phyloP scores from a whole-genome alignment of 495 filamentous ascomycete species.

The Lepraria neglecta region DNA sequence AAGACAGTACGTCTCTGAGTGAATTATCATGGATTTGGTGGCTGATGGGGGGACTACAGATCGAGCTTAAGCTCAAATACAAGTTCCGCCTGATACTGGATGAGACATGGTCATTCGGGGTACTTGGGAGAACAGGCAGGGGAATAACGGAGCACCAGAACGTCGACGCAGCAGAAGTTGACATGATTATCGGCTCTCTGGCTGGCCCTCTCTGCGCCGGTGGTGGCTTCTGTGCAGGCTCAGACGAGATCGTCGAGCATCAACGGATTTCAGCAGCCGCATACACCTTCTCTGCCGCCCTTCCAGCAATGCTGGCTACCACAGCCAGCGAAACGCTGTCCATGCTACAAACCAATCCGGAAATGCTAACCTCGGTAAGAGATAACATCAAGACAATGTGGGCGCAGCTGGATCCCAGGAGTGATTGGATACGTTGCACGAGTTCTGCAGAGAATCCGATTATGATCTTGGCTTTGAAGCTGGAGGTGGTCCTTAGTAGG shows the following conservation, averaged over 20 bases:
- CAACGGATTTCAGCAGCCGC: constrained; percentile 84
- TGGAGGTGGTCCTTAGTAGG: constrained; percentile 68
- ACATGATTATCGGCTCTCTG: constrained; percentile 93
- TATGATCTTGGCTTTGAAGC: constrained; percentile 77
- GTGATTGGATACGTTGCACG: constrained; percentile 85
- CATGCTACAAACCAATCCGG: constrained; percentile 75
- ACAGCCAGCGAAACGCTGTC: constrained; percentile 87
- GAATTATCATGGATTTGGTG: neutral
- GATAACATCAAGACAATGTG: constrained; percentile 79
- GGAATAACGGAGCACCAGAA: constrained; percentile 94
- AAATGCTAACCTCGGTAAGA: constrained; percentile 64
- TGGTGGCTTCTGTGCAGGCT: constrained; percentile 91
- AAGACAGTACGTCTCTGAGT: constrained; percentile 57
- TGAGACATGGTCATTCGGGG: constrained; percentile 94
- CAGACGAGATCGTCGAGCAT: constrained; percentile 84
- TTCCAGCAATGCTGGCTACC: constrained; percentile 88
- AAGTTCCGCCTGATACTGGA: constrained; percentile 97
- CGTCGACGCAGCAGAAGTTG: constrained; percentile 80
- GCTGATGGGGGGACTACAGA: constrained; percentile 38
- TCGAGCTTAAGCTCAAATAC: constrained; percentile 87
- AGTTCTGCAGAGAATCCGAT: constrained; percentile 80
- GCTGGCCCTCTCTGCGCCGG: constrained; percentile 85
- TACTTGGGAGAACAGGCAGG: constrained; percentile 82
- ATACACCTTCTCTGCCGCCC: constrained; percentile 90
- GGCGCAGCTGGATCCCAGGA: constrained; percentile 81